Percentiles rank a stretch among this genome's conserved stretches.
Conservation (phyloP, 352 stramenopile species). For the Pythium rhizo-oryzae region DNA sequence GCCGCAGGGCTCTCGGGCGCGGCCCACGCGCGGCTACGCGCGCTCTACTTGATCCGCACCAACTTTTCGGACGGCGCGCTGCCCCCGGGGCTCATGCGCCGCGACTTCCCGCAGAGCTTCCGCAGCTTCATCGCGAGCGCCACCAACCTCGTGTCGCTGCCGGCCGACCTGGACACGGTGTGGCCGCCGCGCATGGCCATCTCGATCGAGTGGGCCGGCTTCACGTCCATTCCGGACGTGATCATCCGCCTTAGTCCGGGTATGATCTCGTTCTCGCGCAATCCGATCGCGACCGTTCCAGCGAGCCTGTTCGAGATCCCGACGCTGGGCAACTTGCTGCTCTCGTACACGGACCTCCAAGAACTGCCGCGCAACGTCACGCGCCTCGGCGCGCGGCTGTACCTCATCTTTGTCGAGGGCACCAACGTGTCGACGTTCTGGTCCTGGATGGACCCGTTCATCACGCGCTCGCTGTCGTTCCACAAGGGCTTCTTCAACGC, state of each 20-base stretch:
- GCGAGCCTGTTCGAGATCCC: conserved; percentile 5
- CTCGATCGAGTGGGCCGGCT: background rate
- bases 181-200: conserved; percentile 5
- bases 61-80: background rate
- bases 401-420: background rate
- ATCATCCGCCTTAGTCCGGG: background rate
- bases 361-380: conserved; percentile 1
- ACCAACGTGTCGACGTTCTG: conserved; percentile 16
- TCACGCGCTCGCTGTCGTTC: background rate
- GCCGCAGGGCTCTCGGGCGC: background rate
- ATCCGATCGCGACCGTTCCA: background rate
- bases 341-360: conserved; percentile 1
- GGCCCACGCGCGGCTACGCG: background rate
- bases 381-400: background rate
- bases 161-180: background rate
- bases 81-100: background rate
- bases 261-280: background rate
- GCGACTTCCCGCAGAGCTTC: background rate
- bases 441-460: conserved; percentile 12
- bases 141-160: conserved; percentile 2
- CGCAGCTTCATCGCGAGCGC: background rate
- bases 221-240: background rate
- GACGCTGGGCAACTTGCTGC: background rate
- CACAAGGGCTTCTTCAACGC: conserved; percentile 6
- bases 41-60: conserved; percentile 5